Conservation (phyloP, 169 alveolate species). For the Cryptosporidium parvum region DNA sequence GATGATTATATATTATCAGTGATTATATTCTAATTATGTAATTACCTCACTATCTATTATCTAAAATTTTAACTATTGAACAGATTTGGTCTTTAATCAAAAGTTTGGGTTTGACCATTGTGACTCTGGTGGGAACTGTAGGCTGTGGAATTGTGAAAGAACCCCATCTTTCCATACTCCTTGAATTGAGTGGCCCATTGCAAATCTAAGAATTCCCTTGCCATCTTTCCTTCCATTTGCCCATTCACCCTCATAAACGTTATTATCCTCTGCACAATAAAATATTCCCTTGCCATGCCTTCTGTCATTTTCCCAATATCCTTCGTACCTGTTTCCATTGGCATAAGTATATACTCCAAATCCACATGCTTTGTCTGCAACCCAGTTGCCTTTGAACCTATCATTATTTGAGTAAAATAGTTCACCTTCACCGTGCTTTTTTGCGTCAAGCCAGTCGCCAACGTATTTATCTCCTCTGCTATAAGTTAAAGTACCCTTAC, state of each 20-base stretch:
- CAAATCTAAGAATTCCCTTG: slow-evolving; percentile 85
- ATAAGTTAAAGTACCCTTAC: slow-evolving; percentile 91
- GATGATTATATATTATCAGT: slow-evolving; percentile 19
- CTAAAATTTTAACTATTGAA: slow-evolving; percentile 30
- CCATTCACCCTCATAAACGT: slow-evolving; percentile 91
- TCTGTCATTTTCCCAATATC: slow-evolving; percentile 93
- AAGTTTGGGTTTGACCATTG: slow-evolving; percentile 75
- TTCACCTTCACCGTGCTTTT: slow-evolving; percentile 95
- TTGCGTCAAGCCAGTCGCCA: slow-evolving; percentile 95
- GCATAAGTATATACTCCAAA: slow-evolving; percentile 90
- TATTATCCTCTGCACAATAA: slow-evolving; percentile 90
- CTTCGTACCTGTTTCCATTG: slow-evolving; percentile 93
- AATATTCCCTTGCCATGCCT: slow-evolving; percentile 91
- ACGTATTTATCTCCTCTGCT: slow-evolving; percentile 91
- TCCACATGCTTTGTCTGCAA: slow-evolving; percentile 96
- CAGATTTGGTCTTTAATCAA: background rate
- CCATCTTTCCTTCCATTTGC: slow-evolving; percentile 90
- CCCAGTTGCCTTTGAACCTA: slow-evolving; percentile 90
- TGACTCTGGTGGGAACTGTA: slow-evolving; percentile 69
- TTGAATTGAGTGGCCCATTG: slow-evolving; percentile 84
- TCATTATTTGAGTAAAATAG: slow-evolving; percentile 93
- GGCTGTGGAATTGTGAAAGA: slow-evolving; percentile 59
- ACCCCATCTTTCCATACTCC: slow-evolving; percentile 86
- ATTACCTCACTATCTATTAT: slow-evolving; percentile 19
- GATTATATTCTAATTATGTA: slow-evolving; percentile 31